Evolutionary conservation across 1,139 yeast genomes (phyloP), one percentile per base, ranked within the genome.

Genomic region (Chernovozyma aurita): DNA sequence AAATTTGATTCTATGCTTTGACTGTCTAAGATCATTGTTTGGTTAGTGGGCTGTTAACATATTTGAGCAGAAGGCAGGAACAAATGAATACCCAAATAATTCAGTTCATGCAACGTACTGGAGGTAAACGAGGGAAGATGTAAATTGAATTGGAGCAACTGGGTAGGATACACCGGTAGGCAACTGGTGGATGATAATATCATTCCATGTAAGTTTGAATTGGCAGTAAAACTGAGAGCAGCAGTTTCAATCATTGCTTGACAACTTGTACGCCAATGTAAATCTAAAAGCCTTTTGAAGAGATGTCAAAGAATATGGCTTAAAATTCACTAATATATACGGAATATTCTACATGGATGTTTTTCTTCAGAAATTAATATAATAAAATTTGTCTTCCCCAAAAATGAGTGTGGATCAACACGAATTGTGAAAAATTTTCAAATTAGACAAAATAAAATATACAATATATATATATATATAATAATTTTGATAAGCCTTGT

Each of bases 81-180:
- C 22, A 85, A 56, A 57, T 88, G 95, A n/a, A 88, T 62, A 1
- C 94, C 95, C 48, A 86, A 70, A 36, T 52, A 48, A 18, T 67
- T 63, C 38, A 70, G 59, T 8, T 67, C 61, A 49, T 84, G 88
- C 31, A 88, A 61, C 16, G 76, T 67, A 12, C 65, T 63, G 0
- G 94, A 80, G 0, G 96, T 87, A 33, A 80, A 73, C 5, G 95
- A 84, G 0, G 96, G 96, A 20, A 80, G 62, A 58, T 85, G 95
- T 36, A 88, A 64, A 52, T 87, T 88, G 61, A 88, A 87, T 49
- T 85, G 92, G 2, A 88, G 53, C 38, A 85, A 57, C 1, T 95
- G 94, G n/a, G 63, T 63, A 0, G 96, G 96, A 36, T 71, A 67
- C 24, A 85, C 73, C 1, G 94, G 78, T 11, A 88, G 61, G 1